Conservation (phyloP, 768 basidiomycete genomes). For the Pulveroboletus sp. region DNA sequence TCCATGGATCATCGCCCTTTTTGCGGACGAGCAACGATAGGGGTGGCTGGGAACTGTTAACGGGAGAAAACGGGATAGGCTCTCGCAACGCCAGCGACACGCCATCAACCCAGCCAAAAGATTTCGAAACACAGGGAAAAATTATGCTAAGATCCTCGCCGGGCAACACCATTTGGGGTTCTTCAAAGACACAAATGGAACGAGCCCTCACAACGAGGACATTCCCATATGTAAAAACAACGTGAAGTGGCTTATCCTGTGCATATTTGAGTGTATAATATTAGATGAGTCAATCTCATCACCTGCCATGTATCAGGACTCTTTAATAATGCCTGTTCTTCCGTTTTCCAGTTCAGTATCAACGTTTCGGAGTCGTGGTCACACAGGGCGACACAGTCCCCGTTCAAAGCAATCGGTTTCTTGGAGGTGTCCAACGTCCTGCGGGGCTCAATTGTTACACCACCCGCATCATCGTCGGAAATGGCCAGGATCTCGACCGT, state of each 20-base stretch:
- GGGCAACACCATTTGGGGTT: constrained; percentile 37
- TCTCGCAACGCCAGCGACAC: constrained; percentile 38
- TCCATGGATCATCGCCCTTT: constrained; percentile 63
- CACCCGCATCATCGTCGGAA: constrained; percentile 1
- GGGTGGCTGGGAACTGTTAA: constrained; percentile 6
- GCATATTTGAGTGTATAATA: constrained; percentile 8
- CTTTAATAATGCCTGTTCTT: constrained; percentile 45
- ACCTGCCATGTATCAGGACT: constrained; percentile 35
- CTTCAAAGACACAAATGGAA: constrained; percentile 54
- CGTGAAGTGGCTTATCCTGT: constrained; percentile 52
- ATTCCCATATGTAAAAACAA: constrained; percentile 44
- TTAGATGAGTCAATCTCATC: constrained; percentile 7
- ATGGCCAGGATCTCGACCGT: constrained; percentile 32
- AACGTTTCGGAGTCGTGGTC: constrained; percentile 50
- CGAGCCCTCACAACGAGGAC: constrained; percentile 60
- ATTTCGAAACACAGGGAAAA: constrained; percentile 39
- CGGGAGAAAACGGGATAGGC: neutral
- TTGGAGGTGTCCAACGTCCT: constrained; percentile 39
- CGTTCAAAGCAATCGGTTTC: constrained; percentile 47
- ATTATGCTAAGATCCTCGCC: constrained; percentile 11
- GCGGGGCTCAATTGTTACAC: constrained; percentile 29
- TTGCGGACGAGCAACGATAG: constrained; percentile 55
- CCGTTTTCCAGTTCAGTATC: constrained; percentile 55
- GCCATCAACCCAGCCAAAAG: constrained; percentile 70
- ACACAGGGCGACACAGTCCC: constrained; percentile 52